Conservation (phyloP, 2,329 filamentous ascomycete genomes). For the Claviceps humidiphila region DNA sequence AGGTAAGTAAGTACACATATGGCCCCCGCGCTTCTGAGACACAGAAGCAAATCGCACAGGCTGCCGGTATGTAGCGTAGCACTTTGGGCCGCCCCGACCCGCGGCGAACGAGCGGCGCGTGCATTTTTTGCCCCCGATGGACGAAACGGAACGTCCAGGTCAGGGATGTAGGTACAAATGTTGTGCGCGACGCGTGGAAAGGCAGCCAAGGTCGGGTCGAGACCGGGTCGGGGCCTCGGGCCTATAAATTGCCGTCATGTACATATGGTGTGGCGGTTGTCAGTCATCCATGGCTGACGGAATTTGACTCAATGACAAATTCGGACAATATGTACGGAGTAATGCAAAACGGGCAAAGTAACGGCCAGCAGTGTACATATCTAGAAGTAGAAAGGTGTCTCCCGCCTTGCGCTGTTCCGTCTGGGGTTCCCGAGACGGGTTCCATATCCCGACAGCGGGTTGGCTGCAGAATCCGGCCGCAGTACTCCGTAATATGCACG, state of each 20-base stretch:
- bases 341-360: too few relatives aligned
- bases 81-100: neutral
- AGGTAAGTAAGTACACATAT: too few relatives aligned
- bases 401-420: conserved; percentile 1
- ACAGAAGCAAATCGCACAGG: neutral
- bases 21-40: neutral
- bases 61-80: neutral
- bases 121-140: neutral
- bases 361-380: too few relatives aligned
- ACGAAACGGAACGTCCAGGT: neutral
- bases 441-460: conserved; percentile 20
- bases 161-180: neutral
- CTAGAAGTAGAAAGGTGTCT: neutral
- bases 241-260: too few relatives aligned
- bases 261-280: too few relatives aligned
- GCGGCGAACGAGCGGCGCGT: neutral
- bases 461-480: conserved; percentile 26
- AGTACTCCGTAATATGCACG: conserved; percentile 15
- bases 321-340: too few relatives aligned
- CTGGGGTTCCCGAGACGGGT: conserved; percentile 19
- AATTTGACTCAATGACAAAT: too few relatives aligned
- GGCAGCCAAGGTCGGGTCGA: too few relatives aligned
- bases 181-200: too few relatives aligned
- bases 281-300: too few relatives aligned
- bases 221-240: too few relatives aligned